A percentile compares a stretch with the other conserved stretches of the same genome.
Evolutionary conservation across 2,329 filamentous ascomycete genomes (phyloP).

Genomic region (Sporothrix curviconia): DNA sequence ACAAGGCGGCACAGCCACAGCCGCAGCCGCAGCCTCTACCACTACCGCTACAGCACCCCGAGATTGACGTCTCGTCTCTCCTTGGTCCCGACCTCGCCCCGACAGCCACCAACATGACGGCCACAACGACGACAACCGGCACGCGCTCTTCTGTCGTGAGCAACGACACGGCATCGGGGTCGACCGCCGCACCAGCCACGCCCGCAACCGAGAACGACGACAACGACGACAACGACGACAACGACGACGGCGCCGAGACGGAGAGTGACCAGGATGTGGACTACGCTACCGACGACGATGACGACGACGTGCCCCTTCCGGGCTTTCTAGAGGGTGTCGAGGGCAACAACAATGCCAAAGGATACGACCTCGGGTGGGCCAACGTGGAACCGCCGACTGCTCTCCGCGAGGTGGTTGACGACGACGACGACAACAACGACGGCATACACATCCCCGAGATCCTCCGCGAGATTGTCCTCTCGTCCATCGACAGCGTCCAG

Average conservation of each 20-base stretch:
- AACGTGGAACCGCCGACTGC: conserved; percentile 40
- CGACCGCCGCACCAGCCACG: not conserved
- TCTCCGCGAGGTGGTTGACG: conserved; percentile 31
- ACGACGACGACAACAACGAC: conserved; percentile 19
- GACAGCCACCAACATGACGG: not conserved
- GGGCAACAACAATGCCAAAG: not conserved
- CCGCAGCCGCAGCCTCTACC: not conserved
- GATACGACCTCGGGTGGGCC: conserved; percentile 30
- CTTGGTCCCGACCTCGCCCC: not conserved
- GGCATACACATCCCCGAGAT: conserved; percentile 29
- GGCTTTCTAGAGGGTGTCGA: not conserved
- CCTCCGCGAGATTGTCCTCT: conserved; percentile 35
- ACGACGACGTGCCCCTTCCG: not conserved
- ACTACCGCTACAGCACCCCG: no score
- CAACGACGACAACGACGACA: conserved; percentile 19
- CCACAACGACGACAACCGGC: not conserved
- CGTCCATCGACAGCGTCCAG: conserved; percentile 41
- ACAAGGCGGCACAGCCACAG: not conserved
- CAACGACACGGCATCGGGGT: not conserved
- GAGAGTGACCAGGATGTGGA: no score
- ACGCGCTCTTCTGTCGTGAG: not conserved
- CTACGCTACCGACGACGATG: conserved; percentile 22
- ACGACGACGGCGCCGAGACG: not conserved
- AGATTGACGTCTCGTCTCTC: not conserved
- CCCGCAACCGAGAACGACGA: not conserved